Percentiles rank a stretch among this genome's conserved stretches.
These are phyloP conservation scores for Rhodofomes roseus DNA, from an alignment of 1,284 basidiomycete genomes.

Conservation along the genomic window DNA sequence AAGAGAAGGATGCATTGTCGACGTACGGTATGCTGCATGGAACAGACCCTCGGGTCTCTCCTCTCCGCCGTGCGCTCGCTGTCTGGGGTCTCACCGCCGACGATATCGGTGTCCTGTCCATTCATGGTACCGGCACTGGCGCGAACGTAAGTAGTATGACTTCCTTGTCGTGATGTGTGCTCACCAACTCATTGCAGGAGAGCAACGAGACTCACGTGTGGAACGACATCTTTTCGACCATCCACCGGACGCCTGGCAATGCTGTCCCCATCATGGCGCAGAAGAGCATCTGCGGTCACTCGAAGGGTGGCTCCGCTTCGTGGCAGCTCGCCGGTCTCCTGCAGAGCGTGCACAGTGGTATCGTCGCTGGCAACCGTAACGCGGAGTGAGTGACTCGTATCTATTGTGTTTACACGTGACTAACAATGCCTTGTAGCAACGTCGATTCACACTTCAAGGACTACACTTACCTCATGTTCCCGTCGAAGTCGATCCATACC, in stretches of 20 bases:
- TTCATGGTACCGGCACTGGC: slow-evolving; percentile 94
- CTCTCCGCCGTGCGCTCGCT: slow-evolving; percentile 91
- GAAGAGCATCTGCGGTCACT: slow-evolving; percentile 94
- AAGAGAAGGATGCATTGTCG: slow-evolving; percentile 87
- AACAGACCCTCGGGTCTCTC: slow-evolving; percentile 79
- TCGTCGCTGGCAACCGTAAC: slow-evolving; percentile 96
- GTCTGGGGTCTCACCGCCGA: slow-evolving; percentile 95
- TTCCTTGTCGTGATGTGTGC: not conserved
- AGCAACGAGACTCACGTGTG: slow-evolving; percentile 98
- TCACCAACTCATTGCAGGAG: slow-evolving; percentile 48
- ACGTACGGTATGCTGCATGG: slow-evolving; percentile 96
- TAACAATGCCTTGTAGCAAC: slow-evolving; percentile 52
- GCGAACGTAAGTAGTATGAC: slow-evolving; percentile 69
- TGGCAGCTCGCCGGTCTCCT: slow-evolving; percentile 97
- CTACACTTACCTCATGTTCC: slow-evolving; percentile 93
- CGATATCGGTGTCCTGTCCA: slow-evolving; percentile 86
- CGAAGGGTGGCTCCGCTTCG: slow-evolving; percentile 95
- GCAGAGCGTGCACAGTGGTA: slow-evolving; percentile 82
- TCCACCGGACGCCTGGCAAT: slow-evolving; percentile 89
- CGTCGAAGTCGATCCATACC: slow-evolving; percentile 92
- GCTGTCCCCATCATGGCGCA: slow-evolving; percentile 97
- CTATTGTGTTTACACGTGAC: slow-evolving; percentile 17
- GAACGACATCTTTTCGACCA: slow-evolving; percentile 88
- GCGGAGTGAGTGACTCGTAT: slow-evolving; percentile 66
- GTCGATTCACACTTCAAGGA: slow-evolving; percentile 91